These are phyloP conservation scores for Cyclotella kingstonii DNA, from an alignment of 108 stramenopile species.

Conservation along the genomic window DNA sequence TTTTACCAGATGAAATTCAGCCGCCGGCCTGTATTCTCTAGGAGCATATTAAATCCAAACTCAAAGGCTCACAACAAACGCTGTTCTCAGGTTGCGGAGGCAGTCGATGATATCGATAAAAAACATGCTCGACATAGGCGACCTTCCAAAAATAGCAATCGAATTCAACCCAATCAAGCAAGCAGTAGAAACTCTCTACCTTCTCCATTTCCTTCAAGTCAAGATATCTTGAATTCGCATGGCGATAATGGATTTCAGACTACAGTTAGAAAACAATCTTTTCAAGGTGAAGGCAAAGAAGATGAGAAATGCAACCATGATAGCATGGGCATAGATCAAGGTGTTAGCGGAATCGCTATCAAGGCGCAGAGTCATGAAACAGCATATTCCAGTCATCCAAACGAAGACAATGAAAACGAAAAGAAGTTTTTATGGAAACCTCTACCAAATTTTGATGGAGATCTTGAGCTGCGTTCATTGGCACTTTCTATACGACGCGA, in stretches of 20 bases:
- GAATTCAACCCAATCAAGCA: no score
- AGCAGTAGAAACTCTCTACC: slow-evolving; percentile 2
- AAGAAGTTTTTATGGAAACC: slow-evolving; percentile 37
- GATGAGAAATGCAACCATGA: slow-evolving; percentile 4
- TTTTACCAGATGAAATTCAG: slow-evolving; percentile 59
- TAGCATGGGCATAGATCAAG: background rate
- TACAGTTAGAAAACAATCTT: slow-evolving; percentile 4
- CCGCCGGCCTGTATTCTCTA: slow-evolving; percentile 24
- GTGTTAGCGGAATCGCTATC: slow-evolving; percentile 18
- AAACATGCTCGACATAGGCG: no score
- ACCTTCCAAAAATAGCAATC: no score
- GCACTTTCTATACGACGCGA: slow-evolving; percentile 52
- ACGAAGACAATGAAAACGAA: background rate
- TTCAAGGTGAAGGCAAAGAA: slow-evolving; percentile 13
- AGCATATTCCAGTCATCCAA: slow-evolving; percentile 2
- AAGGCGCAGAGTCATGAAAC: slow-evolving; percentile 2
- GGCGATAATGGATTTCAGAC: slow-evolving; percentile 1
- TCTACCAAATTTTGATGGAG: slow-evolving; percentile 56
- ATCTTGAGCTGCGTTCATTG: slow-evolving; percentile 48
- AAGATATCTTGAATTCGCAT: background rate
- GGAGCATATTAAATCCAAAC: slow-evolving; percentile 10
- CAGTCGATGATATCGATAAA: background rate
- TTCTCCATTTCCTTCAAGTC: slow-evolving; percentile 4
- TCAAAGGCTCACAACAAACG: background rate
- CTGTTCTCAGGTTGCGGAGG: background rate